Evolutionary conservation across 805 yeast species (phyloP), one percentile per base, ranked within the genome.

Genomic region (Ogataea populi-albae): DNA sequence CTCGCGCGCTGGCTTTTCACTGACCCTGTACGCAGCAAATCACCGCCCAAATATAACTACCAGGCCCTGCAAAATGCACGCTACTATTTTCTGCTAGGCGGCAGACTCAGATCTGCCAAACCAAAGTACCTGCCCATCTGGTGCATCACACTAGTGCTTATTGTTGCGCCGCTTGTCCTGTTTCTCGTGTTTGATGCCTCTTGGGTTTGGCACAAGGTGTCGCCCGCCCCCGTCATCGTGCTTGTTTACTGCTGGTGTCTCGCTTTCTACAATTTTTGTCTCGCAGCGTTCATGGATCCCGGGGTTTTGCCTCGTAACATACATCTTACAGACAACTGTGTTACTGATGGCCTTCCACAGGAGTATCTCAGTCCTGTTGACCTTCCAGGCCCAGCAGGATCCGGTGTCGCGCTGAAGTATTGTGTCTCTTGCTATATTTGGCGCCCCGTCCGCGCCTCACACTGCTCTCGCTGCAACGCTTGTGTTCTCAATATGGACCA

Each of bases 401-500:
- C 23, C 4, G 17, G 26, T 37, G 66, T 35, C 57, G 66, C 69
- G 51, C 60, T 50, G 43, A 71, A 70, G 43, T 75, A 72, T 49
- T 75, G 81, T 40, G 33, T 71, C 1, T 68, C 81, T 1, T 86
- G 95, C 51, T 61, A 73, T 20, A 68, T 78, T 27, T 85, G 94
- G 91, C 60, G 91, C 45, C 81, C 87, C 7, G 86, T 88, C 1
- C 61, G 94, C 35, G 62, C 88, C 1, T 75, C 81, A 37, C 95
- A 86, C 57, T 86, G 95, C 51, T 68, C 79, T 2, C 65, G 66
- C 3, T 86, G 95, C 59, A 76, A 23, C 77, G 69, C 68, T 4
- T 86, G 95, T 51, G 62, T 84, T 9, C 55, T 69, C 5, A 54
- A 72, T 23, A 77, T 76, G 50, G 95, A 86, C 37, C 81, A 75